phyloP scores from a whole-genome alignment of 1,139 yeast genomes.

The Candida sp. region DNA sequence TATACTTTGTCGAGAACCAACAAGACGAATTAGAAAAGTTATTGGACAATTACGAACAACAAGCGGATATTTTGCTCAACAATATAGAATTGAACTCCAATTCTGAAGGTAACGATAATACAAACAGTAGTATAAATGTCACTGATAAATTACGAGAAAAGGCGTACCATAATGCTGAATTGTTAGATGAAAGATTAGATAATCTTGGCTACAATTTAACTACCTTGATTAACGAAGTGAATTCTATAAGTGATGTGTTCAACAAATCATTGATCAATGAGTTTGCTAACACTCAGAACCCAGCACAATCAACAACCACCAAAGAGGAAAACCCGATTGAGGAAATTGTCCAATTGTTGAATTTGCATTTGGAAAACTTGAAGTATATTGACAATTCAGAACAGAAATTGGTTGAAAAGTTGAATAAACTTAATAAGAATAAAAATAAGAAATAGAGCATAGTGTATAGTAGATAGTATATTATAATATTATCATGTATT shows the following conservation, averaged over 20 bases:
- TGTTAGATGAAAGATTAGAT: conserved; percentile 79
- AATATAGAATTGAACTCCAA: conserved; percentile 31
- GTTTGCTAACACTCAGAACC: conserved; percentile 17
- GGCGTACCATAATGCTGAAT: conserved; percentile 86
- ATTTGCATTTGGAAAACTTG: conserved; percentile 85
- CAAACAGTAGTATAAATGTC: conserved; percentile 23
- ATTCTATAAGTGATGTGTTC: conserved; percentile 80
- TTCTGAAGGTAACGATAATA: conserved; percentile 6
- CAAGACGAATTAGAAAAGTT: conserved; percentile 87
- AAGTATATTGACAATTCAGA: conserved; percentile 83
- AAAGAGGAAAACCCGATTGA: conserved; percentile 47
- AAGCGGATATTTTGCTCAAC: conserved; percentile 61
- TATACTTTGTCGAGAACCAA: conserved; percentile 83
- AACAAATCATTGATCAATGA: conserved; percentile 50
- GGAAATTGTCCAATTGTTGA: conserved; percentile 75
- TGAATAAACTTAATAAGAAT: conserved; percentile 35
- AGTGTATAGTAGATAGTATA: neutral
- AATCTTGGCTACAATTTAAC: conserved; percentile 71
- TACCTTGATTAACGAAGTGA: conserved; percentile 79
- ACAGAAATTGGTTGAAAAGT: conserved; percentile 60
- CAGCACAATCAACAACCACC: neutral
- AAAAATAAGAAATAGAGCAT: conserved; percentile 10
- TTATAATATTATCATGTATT: too few species aligned
- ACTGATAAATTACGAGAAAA: conserved; percentile 86
- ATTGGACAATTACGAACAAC: conserved; percentile 81